A percentile compares a stretch with the other conserved stretches of the same genome.
These are phyloP conservation scores for Berkeleyomyces basicola DNA, from an alignment of 2,329 filamentous ascomycete genomes.

Conservation along the genomic window DNA sequence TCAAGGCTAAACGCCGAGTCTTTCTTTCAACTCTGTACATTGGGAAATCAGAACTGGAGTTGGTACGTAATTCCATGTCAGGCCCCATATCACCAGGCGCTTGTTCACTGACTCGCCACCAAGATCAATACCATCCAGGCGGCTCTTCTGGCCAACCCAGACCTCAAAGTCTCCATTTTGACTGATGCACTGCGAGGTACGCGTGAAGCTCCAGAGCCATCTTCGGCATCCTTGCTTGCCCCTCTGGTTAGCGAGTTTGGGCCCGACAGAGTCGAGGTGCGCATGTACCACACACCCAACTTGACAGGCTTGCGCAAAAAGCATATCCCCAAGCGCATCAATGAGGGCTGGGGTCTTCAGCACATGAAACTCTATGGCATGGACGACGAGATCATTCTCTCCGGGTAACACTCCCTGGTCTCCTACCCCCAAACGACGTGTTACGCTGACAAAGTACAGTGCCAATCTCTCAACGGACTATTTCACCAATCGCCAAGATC, in stretches of 20 bases:
- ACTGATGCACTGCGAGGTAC: constrained; percentile 87
- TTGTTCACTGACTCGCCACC: background rate
- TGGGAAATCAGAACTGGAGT: constrained; percentile 77
- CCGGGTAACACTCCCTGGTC: constrained; percentile 41
- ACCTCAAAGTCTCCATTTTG: constrained; percentile 70
- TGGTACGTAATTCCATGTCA: constrained; percentile 32
- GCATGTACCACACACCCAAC: constrained; percentile 97
- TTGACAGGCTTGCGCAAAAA: constrained; percentile 73
- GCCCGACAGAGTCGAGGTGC: constrained; percentile 66
- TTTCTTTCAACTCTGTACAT: constrained; percentile 96
- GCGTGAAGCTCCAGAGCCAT: constrained; percentile 69
- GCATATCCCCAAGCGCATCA: constrained; percentile 73
- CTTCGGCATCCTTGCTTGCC: constrained; percentile 74
- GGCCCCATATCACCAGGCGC: constrained; percentile 12
- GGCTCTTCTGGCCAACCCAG: constrained; percentile 56
- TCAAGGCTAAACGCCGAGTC: constrained; percentile 57
- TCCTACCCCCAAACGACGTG: too few species aligned
- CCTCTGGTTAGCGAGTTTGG: constrained; percentile 77
- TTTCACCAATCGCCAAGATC: constrained; percentile 87
- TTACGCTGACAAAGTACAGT: constrained; percentile 18
- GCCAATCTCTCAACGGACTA: constrained; percentile 89
- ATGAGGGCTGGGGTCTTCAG: constrained; percentile 95
- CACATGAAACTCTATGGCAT: constrained; percentile 98
- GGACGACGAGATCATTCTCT: constrained; percentile 90
- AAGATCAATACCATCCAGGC: constrained; percentile 61